These are phyloP conservation scores for Helotiales sp. DNA, from an alignment of 2,329 filamentous ascomycete genomes.

Conservation along the genomic window DNA sequence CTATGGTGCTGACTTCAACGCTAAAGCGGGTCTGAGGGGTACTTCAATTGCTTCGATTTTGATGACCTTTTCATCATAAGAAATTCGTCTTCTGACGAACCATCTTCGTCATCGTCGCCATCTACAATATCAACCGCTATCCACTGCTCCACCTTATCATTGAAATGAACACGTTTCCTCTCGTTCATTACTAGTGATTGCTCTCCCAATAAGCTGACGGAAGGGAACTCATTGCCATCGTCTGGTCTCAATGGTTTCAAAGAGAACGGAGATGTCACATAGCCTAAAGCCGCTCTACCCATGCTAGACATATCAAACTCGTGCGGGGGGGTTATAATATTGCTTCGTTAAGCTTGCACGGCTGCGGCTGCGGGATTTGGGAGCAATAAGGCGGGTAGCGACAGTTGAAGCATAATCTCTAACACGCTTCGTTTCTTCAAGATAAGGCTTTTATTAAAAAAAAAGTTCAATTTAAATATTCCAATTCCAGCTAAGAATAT, in stretches of 20 bases:
- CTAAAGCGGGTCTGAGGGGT: not conserved
- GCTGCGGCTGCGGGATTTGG: too few relatives aligned
- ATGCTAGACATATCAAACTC: too few relatives aligned
- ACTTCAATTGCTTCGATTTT: slow-evolving; percentile 1
- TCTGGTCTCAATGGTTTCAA: not conserved
- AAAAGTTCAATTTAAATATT: too few relatives aligned
- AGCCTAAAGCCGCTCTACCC: too few relatives aligned
- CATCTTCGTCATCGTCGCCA: slow-evolving; percentile 6
- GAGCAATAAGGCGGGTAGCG: too few relatives aligned
- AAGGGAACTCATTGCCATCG: not conserved
- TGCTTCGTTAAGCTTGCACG: slow-evolving; percentile 45
- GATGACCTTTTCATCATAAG: slow-evolving; percentile 4
- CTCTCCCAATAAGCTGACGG: not conserved
- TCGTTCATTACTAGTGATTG: not conserved
- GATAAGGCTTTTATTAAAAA: too few relatives aligned
- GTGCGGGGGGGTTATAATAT: slow-evolving; percentile 52
- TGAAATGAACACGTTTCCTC: slow-evolving; percentile 87
- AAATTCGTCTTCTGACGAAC: not conserved
- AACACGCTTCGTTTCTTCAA: too few relatives aligned
- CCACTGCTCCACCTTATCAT: slow-evolving; percentile 90
- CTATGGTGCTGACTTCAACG: not conserved
- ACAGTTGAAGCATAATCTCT: too few relatives aligned
- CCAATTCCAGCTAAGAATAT: too few relatives aligned
- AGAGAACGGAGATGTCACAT: too few relatives aligned
- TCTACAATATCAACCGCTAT: slow-evolving; percentile 75